These are phyloP conservation scores for Paramyrothecium sp. DNA, from an alignment of 2,329 filamentous ascomycete genomes.

Conservation along the genomic window DNA sequence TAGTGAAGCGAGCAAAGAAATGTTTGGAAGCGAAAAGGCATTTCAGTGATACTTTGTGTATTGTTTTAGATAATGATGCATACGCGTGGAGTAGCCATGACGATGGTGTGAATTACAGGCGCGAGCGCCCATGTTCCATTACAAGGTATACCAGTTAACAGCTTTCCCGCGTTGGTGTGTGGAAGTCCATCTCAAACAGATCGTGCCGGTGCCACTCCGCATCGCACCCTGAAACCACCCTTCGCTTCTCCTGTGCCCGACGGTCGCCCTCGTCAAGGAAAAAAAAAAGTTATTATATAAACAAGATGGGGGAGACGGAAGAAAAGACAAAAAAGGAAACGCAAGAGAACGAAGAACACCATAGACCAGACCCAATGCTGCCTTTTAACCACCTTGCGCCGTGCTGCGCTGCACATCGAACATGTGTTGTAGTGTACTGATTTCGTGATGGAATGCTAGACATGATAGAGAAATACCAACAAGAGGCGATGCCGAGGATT, in stretches of 20 bases:
- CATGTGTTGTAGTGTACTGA: constrained; percentile 27
- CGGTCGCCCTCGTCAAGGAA: not conserved
- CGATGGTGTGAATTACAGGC: not conserved
- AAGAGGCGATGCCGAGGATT: constrained; percentile 17
- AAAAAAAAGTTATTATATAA: constrained; percentile 21
- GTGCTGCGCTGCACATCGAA: constrained; percentile 36
- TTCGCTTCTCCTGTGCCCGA: not conserved
- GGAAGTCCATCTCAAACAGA: constrained; percentile 21
- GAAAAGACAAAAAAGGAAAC: constrained; percentile 12
- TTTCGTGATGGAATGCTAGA: constrained; percentile 33
- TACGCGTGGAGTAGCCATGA: not conserved
- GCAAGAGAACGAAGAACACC: constrained; percentile 24
- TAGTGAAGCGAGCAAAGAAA: not conserved
- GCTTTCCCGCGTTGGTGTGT: constrained; percentile 29
- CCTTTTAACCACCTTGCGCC: constrained; percentile 35
- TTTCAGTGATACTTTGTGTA: not conserved
- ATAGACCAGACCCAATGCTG: constrained; percentile 35
- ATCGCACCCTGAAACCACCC: constrained; percentile 10
- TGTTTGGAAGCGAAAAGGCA: not conserved
- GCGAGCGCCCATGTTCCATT: constrained; percentile 30
- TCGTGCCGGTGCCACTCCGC: constrained; percentile 13
- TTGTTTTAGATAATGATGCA: not conserved
- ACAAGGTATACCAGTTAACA: constrained; percentile 29
- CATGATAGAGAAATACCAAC: constrained; percentile 17
- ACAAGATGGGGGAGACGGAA: not conserved